Base-by-base conservation (phyloP, 2,329 filamentous ascomycete species). In the Cucurbitaria berberidis region DNA sequence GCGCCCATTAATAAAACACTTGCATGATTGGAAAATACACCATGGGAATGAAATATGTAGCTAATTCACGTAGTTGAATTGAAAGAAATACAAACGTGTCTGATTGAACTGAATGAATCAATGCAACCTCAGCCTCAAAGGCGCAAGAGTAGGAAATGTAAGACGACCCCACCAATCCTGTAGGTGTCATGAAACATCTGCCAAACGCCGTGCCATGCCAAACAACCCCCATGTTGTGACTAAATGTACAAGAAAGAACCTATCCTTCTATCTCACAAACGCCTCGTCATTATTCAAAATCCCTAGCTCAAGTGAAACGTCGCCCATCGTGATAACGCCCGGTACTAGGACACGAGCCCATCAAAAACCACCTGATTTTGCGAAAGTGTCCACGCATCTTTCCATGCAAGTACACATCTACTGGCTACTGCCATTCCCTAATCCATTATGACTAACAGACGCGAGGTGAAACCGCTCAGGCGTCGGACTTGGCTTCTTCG, bases 401-500 rank as follows among this genome's bases (percentile, higher is more conserved):
- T 10, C 13, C 16, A 21, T 22, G 8, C 19, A n/a, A 22, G 18
- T 16, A 34, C 30, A 34, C 16, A n/a, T 30, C n/a, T 29, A 42
- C 24, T 42, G 40, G 24, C 40, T 42, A 19, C 40, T 42, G 18
- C 38, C 46, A 18, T 45, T 45, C 11, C 30, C 43, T 11, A 36
- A 36, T 9, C 46, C 35, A 21, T 35, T 34, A n/a, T 35, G 21
- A 2, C 43, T 44, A 30, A 48, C 26, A 19, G 36, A 15, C 21
- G 30, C n/a, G 16, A 42, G 32, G 5, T 39, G 43, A 29, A 57
- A 45, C 26, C 45, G 49, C 10, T 58, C 52, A 2, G 55, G 55
- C n/a, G 52, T 43, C 6, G 56, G 56, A 48, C 56, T 59, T 16
- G 44, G 45, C 53, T 79, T 77, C 75, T 89, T 86, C 60, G 84